phyloP scores from a whole-genome alignment of 2,329 filamentous ascomycete genomes.

The Ophiocordyceps camponoti-rufipedis region DNA sequence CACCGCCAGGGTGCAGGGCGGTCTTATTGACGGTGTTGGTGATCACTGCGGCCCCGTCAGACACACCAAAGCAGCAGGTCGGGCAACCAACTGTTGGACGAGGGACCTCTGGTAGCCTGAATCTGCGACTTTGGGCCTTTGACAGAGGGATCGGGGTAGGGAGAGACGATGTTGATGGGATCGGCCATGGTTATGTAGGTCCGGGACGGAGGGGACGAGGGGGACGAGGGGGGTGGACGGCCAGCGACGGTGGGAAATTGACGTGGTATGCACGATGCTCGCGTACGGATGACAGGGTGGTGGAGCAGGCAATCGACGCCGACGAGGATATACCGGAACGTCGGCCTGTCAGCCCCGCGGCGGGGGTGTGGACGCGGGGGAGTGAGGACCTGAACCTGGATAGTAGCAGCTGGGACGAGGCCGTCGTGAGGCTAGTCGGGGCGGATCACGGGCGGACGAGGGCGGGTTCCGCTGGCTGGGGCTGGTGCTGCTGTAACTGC shows the following conservation, averaged over 20 bases:
- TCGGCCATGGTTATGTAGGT: constrained; percentile 22
- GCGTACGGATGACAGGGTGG: not conserved
- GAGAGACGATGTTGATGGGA: constrained; percentile 19
- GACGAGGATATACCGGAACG: constrained; percentile 1
- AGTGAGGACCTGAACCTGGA: not conserved
- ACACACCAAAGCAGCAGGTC: not conserved
- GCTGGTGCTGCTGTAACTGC: too few relatives aligned
- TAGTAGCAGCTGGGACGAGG: not conserved
- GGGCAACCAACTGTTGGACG: constrained; percentile 22
- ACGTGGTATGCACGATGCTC: constrained; percentile 1
- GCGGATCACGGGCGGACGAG: too few relatives aligned
- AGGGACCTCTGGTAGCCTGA: constrained; percentile 17
- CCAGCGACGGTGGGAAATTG: not conserved
- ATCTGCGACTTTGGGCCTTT: constrained; percentile 21
- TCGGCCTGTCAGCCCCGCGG: not conserved
- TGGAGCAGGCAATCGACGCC: not conserved
- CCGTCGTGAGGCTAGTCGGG: too few relatives aligned
- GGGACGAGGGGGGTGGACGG: not conserved
- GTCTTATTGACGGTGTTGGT: constrained; percentile 68
- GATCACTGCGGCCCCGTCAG: constrained; percentile 23
- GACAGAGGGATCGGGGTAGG: constrained; percentile 18
- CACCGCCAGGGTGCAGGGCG: constrained; percentile 74
- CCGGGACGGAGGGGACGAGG: not conserved
- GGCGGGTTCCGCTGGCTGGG: too few relatives aligned
- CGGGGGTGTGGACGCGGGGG: not conserved